Percentiles rank a stretch among this genome's conserved stretches.
Conservation (phyloP, 2,329 filamentous ascomycete genomes). For the Aspergillus alliaceus region DNA sequence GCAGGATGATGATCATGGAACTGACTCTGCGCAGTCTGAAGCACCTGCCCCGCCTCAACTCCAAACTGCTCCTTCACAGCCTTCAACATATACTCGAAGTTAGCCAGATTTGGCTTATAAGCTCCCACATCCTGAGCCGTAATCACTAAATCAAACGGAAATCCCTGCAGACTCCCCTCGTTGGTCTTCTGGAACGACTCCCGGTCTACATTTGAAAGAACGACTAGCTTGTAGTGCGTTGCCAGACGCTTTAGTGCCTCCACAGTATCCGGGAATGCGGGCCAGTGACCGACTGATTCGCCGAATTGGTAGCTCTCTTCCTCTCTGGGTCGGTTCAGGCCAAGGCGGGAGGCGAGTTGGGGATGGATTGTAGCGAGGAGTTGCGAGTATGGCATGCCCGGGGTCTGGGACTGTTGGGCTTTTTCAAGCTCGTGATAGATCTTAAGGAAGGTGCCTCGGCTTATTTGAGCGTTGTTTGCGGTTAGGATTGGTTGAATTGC, state of each 20-base stretch:
- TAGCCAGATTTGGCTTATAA: constrained; percentile 66
- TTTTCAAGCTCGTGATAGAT: constrained; percentile 38
- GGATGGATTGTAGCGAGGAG: constrained; percentile 54
- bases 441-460: constrained; percentile 22
- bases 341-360: constrained; percentile 20
- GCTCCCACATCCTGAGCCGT: constrained; percentile 70
- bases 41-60: constrained; percentile 56
- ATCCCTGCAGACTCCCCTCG: constrained; percentile 49
- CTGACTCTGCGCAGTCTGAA: constrained; percentile 70
- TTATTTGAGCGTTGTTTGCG: constrained; percentile 40
- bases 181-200: constrained; percentile 51
- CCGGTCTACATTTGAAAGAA: constrained; percentile 59
- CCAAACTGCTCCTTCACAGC: constrained; percentile 56
- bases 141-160: constrained; percentile 63
- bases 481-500: constrained; percentile 50
- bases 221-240: constrained; percentile 55
- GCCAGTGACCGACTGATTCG: constrained; percentile 52
- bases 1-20: constrained; percentile 68
- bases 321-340: constrained; percentile 18
- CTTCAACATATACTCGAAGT: constrained; percentile 66
- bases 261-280: constrained; percentile 58
- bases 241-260: constrained; percentile 51
- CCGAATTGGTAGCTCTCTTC: constrained; percentile 50
- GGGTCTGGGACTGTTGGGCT: constrained; percentile 54
- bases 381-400: constrained; percentile 59